Percentiles rank a stretch among this genome's conserved stretches.
phyloP scores from a whole-genome alignment of 768 basidiomycete species.

The Mycena vitilis region DNA sequence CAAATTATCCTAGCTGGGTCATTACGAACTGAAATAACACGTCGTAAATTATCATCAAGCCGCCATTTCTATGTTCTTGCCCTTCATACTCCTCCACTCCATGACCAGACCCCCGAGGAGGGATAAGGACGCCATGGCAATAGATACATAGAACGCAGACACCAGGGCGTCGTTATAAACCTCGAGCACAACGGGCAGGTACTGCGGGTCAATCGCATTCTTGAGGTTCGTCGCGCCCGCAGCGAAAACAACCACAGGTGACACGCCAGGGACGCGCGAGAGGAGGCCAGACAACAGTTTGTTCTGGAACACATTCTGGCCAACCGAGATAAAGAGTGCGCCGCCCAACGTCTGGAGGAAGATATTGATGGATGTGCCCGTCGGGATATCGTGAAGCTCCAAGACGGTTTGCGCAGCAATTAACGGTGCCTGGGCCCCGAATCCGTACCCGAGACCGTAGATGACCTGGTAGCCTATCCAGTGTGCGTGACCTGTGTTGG shows the following conservation, averaged over 20 bases:
- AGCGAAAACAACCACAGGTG: conserved; percentile 9
- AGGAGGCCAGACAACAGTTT: conserved; percentile 16
- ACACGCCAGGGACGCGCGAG: conserved; percentile 16
- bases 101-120: conserved; percentile 1
- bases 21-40: too few relatives aligned
- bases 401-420: conserved; percentile 37
- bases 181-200: conserved; percentile 11
- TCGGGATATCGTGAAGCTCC: conserved; percentile 28
- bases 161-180: conserved; percentile 26
- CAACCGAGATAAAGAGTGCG: conserved; percentile 37
- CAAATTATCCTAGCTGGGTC: too few relatives aligned
- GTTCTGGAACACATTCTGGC: conserved; percentile 36
- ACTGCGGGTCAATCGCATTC: conserved; percentile 11
- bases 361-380: conserved; percentile 33
- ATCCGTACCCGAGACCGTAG: conserved; percentile 45
- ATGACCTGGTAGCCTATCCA: conserved; percentile 42
- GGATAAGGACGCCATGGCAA: conserved; percentile 10
- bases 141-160: conserved; percentile 14
- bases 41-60: conserved; percentile 2
- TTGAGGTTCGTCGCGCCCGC: conserved; percentile 27
- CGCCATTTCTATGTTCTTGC: conserved; percentile 23
- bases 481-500: conserved; percentile 34
- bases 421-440: conserved; percentile 35
- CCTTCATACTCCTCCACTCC: conserved; percentile 31
- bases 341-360: conserved; percentile 38